phyloP scores from a whole-genome alignment of 2,329 filamentous ascomycete genomes.

The Aspergillus ochraceus region DNA sequence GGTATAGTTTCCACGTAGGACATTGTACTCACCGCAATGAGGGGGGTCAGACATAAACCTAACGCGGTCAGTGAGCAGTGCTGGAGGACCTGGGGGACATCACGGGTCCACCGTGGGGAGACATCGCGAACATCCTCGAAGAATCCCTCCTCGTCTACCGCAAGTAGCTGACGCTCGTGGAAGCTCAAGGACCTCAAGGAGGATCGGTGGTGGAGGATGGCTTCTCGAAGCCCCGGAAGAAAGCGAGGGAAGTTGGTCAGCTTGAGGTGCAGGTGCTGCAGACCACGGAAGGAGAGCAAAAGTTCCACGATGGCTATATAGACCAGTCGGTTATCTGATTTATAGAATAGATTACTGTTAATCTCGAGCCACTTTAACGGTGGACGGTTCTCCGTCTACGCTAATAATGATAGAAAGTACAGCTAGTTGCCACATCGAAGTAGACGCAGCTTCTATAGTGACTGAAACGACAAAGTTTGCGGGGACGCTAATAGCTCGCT shows the following conservation, averaged over 20 bases:
- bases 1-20: background rate
- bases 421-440: background rate
- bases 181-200: constrained; percentile 13
- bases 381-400: background rate
- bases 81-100: constrained; percentile 7
- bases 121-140: constrained; percentile 13
- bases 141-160: constrained; percentile 10
- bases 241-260: constrained; percentile 11
- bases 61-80: constrained; percentile 1
- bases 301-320: constrained; percentile 8
- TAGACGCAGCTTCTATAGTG: background rate
- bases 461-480: background rate
- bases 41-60: constrained; percentile 6
- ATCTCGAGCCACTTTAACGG: background rate
- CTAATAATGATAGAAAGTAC: background rate
- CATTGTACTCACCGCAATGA: constrained; percentile 8
- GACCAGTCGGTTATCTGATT: constrained; percentile 3
- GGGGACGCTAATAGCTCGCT: background rate
- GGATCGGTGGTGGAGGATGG: constrained; percentile 12
- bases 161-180: constrained; percentile 10
- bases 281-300: constrained; percentile 14
- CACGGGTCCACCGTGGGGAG: constrained; percentile 2
- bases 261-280: constrained; percentile 14
- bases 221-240: constrained; percentile 5
- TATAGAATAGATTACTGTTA: background rate